These are phyloP conservation scores for Hemileccinum impolitum DNA, from an alignment of 768 basidiomycete species.

Conservation along the genomic window DNA sequence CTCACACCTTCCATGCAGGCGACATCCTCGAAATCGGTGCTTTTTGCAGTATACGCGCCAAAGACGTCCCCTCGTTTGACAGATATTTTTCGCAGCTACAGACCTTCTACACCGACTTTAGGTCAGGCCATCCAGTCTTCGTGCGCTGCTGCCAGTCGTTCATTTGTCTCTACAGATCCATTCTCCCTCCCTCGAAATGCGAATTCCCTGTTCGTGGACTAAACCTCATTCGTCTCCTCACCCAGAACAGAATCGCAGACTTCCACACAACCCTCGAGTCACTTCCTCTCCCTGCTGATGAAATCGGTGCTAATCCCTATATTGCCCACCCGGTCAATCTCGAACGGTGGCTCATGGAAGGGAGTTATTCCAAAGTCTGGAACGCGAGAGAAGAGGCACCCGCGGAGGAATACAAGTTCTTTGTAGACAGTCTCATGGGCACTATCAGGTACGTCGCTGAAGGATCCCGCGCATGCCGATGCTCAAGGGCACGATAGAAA, in stretches of 20 bases:
- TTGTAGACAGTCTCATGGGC: conserved; percentile 89
- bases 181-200: conserved; percentile 78
- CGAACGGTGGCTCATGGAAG: conserved; percentile 98
- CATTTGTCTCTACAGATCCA: conserved; percentile 41
- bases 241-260: conserved; percentile 94
- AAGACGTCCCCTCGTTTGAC: conserved; percentile 90
- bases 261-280: conserved; percentile 97
- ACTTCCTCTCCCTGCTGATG: conserved; percentile 67
- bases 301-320: conserved; percentile 64
- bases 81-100: conserved; percentile 91
- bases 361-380: conserved; percentile 97
- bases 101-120: conserved; percentile 85
- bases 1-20: conserved; percentile 43
- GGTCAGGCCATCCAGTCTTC: conserved; percentile 38
- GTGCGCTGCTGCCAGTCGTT: conserved; percentile 3
- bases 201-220: conserved; percentile 89
- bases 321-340: conserved; percentile 86
- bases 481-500: conserved; percentile 49
- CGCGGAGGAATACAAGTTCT: conserved; percentile 91
- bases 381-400: conserved; percentile 90
- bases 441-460: conserved; percentile 71
- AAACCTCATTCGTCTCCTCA: conserved; percentile 91
- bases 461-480: not conserved
- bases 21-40: conserved; percentile 96
- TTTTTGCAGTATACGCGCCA: conserved; percentile 85